These are phyloP conservation scores for Coemansia sp. DNA, from an alignment of 192 early-diverging fungal species.

Conservation along the genomic window DNA sequence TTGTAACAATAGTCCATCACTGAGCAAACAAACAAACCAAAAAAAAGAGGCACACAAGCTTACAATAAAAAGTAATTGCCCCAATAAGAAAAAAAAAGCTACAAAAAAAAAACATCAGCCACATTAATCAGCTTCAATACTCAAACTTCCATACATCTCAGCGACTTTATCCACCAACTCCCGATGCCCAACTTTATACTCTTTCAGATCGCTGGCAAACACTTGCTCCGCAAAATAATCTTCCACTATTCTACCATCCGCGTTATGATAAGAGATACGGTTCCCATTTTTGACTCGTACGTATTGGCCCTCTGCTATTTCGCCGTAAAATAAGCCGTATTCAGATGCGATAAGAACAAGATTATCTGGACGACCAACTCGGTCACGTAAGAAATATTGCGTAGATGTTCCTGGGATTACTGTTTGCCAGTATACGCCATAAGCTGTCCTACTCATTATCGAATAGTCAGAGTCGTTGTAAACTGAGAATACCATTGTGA, in stretches of 20 bases:
- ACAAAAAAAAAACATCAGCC: too few relatives aligned
- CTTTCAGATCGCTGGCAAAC: conserved; percentile 2
- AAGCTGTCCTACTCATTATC: neutral
- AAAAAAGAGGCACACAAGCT: too few relatives aligned
- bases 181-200: neutral
- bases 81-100: too few relatives aligned
- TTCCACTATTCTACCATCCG: neutral
- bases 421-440: neutral
- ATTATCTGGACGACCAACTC: neutral
- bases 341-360: neutral
- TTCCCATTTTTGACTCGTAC: neutral
- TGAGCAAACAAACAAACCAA: too few relatives aligned
- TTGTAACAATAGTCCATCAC: neutral
- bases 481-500: neutral
- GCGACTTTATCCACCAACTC: neutral
- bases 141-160: neutral
- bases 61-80: too few relatives aligned
- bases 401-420: neutral
- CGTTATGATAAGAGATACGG: neutral
- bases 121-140: neutral
- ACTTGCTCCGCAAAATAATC: conserved; percentile 10
- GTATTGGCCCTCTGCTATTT: neutral
- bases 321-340: conserved; percentile 1
- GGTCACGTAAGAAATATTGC: neutral
- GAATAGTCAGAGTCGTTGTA: neutral